Conservation (phyloP, 805 yeast genomes). For the Candida adriatica region DNA sequence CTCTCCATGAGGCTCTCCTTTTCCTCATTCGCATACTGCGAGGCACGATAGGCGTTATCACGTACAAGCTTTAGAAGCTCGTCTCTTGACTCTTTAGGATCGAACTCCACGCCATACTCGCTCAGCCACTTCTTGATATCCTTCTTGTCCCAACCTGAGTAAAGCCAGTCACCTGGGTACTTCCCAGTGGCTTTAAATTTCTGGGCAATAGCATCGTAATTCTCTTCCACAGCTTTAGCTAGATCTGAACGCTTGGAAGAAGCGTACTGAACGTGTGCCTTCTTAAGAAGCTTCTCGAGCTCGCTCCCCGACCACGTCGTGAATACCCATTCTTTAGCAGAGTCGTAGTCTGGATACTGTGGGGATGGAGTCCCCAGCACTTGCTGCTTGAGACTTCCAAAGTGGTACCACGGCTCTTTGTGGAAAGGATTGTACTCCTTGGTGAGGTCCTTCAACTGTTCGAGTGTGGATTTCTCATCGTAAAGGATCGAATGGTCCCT, state of each 20-base stretch:
- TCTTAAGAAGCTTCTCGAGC: slow-evolving; percentile 28
- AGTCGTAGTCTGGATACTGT: slow-evolving; percentile 10
- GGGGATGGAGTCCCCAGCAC: slow-evolving; percentile 4
- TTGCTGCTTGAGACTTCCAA: slow-evolving; percentile 11
- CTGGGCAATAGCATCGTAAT: slow-evolving; percentile 34
- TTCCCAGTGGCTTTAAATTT: slow-evolving; percentile 32
- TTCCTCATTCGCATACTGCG: slow-evolving; percentile 31
- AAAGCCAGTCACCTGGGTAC: slow-evolving; percentile 47
- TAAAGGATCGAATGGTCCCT: slow-evolving; percentile 24
- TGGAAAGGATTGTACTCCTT: slow-evolving; percentile 25
- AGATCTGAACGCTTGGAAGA: slow-evolving; percentile 33
- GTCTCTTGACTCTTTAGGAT: slow-evolving; percentile 35
- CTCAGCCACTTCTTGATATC: slow-evolving; percentile 45
- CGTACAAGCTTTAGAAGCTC: slow-evolving; percentile 40
- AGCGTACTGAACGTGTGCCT: slow-evolving; percentile 25
- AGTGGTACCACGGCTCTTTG: slow-evolving; percentile 18
- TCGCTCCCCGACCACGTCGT: slow-evolving; percentile 36
- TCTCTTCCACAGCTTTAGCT: slow-evolving; percentile 32
- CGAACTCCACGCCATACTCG: slow-evolving; percentile 33
- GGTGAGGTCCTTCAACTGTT: slow-evolving; percentile 14
- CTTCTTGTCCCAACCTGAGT: slow-evolving; percentile 44
- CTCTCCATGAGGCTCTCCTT: slow-evolving; percentile 34
- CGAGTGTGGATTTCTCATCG: too few species aligned
- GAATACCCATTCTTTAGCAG: slow-evolving; percentile 39
- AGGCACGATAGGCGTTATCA: slow-evolving; percentile 37